Base-by-base conservation (phyloP, 2,329 filamentous ascomycete genomes). In the Trichoderma endophyticum region DNA sequence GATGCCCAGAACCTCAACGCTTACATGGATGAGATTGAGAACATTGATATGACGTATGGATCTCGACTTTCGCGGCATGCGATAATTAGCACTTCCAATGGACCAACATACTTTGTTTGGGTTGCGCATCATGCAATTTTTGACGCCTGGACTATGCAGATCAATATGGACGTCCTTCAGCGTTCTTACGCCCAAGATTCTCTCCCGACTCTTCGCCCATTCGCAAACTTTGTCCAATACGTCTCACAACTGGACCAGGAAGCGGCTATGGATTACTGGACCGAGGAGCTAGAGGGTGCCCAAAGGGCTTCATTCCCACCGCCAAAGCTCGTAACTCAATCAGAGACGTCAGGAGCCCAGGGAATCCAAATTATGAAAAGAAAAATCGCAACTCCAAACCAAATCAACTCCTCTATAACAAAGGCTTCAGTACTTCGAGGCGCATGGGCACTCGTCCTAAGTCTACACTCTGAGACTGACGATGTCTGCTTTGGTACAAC, bases 401-500 rank as follows among this genome's bases (percentile, higher is more conserved):
- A 26, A 14, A 24, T 34, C 2, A 39, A 69, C 18, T 51, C 61
- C 3, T 43, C 30, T 18, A 74, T 74, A 18, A 75, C 75, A 5
- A 69, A 62, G 18, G 72, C 78, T 9, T 75, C 74, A 1, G 48
- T 75, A 1, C 36, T 79, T 21, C 74, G 73, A 30, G 75, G 77
- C 11, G 76, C 78, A 5, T 78, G 77, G 76, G 77, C 77, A 1
- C 48, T 79, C 2, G 59, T 76, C 3, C 71, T 79, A 3, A 69
- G 74, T 26, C 63, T 71, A 1, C 72, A 77, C 28, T 73, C 74
- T n/a, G 73, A 70, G 21, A 28, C 64, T 4, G 65, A 73, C 4
- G 77, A 77, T 62, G 71, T 80, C 0, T 43, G 76, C 2, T 81
- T 80, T 39, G 79, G 77, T 1, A 73, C 73, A 9, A 77, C 77